Base-by-base conservation (phyloP, 2,329 filamentous ascomycete species). In the Trichoderma sp. region DNA sequence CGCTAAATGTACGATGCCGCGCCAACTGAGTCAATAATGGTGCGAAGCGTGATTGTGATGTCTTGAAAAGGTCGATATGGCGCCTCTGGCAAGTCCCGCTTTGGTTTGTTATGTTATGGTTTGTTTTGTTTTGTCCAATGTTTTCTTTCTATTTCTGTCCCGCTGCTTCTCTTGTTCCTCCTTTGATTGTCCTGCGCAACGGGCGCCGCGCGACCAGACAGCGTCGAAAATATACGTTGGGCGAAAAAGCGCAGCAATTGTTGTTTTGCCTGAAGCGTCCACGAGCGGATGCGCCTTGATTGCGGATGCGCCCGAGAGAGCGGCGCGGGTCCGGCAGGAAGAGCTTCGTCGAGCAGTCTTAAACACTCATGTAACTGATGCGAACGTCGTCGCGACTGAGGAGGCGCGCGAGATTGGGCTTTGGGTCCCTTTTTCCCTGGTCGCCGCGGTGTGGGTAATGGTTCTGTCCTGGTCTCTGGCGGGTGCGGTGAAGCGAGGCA, bases 401-500 rank as follows among this genome's bases (percentile, higher is more conserved):
- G n/a, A 62, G 39, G 64, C 66, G 70, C 67, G 71, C 71, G 61
- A 61, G 36, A 43, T 28, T 51, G 64, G 64, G 57, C 51, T 65
- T 34, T 65, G 47, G 43, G 24, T 63, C 28, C 65, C 43, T 69
- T 62, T 36, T 36, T 51, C 11, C 28, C 32, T 70, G 24, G 28
- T 24, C 60, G 68, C 58, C 39, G 56, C 68, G 68, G 56, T 64
- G 68, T 39, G 70, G 70, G 51, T 56, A 53, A 30, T 64, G 70
- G 43, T 43, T 57, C 47, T 24, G 57, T 60, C 18, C 18, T 60
- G 30, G 57, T 24, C 21, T 53, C 47, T 53, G 57, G 28, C 57
- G 57, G 57, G 64, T 72, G 70, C 66, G 67, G 71, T 72, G 71
- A 71, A 71, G 62, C 61, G 67, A 62, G 43, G 60, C 67, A 58